Percentiles rank a stretch among this genome's conserved stretches.
Evolutionary conservation across 2,329 filamentous ascomycete genomes (phyloP).

Genomic region (Aspergillus aculeatus): DNA sequence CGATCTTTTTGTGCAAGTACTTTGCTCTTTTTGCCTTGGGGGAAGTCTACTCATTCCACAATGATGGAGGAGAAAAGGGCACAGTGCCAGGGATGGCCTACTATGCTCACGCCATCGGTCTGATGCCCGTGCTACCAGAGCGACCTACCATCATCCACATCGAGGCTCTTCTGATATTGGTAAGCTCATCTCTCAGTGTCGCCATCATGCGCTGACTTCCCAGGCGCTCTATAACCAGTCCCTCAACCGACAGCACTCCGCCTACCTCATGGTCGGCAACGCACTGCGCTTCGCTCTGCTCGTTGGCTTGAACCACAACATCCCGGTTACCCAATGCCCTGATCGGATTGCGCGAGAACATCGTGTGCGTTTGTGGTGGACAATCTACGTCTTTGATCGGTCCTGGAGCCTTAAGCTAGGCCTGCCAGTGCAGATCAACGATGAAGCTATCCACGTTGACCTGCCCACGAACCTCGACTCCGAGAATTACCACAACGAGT

Average conservation of each 20-base stretch:
- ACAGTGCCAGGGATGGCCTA: constrained; percentile 42
- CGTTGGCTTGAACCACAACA: constrained; percentile 41
- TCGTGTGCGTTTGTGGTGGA: constrained; percentile 33
- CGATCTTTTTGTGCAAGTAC: constrained; percentile 40
- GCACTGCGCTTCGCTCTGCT: constrained; percentile 39
- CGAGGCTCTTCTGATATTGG: constrained; percentile 39
- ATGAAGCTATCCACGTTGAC: constrained; percentile 43
- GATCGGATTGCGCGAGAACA: constrained; percentile 34
- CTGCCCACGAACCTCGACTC: constrained; percentile 24
- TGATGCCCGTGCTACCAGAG: constrained; percentile 42
- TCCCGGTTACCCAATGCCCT: constrained; percentile 25
- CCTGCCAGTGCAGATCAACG: constrained; percentile 46
- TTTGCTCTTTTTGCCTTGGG: constrained; percentile 45
- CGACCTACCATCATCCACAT: constrained; percentile 42
- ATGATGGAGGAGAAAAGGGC: constrained; percentile 16
- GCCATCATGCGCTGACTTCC: background rate
- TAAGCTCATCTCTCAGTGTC: constrained; percentile 11
- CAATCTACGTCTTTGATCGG: constrained; percentile 35
- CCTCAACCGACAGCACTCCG: constrained; percentile 28
- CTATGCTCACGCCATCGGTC: constrained; percentile 36
- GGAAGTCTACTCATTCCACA: constrained; percentile 40
- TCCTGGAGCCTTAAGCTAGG: constrained; percentile 48
- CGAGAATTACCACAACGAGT: constrained; percentile 26
- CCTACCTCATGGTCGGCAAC: constrained; percentile 31
- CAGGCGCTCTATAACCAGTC: constrained; percentile 28